phyloP scores from a whole-genome alignment of 2,329 filamentous ascomycete species.

The Coniochaeta sp. region DNA sequence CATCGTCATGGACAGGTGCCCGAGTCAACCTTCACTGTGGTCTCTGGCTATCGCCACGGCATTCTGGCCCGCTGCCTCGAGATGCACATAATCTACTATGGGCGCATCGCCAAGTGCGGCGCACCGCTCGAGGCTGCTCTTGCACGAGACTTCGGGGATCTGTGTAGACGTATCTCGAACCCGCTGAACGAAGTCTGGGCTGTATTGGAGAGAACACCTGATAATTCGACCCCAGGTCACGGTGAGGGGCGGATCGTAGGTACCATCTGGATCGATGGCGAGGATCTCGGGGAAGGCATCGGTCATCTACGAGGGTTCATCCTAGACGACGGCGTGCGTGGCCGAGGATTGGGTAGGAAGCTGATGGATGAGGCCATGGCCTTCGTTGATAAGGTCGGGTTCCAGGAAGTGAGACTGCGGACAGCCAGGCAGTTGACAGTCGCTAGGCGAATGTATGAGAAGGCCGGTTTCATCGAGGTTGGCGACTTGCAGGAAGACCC shows the following conservation, averaged over 20 bases:
- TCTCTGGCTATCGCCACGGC: constrained; percentile 19
- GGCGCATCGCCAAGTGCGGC: constrained; percentile 12
- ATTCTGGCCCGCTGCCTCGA: constrained; percentile 18
- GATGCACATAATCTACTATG: constrained; percentile 20
- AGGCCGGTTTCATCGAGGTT: constrained; percentile 14
- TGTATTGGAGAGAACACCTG: constrained; percentile 10
- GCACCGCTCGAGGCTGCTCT: constrained; percentile 16
- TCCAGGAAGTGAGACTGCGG: constrained; percentile 14
- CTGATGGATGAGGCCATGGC: constrained; percentile 16
- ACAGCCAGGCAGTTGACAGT: constrained; percentile 14
- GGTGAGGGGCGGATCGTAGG: constrained; percentile 15
- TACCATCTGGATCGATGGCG: constrained; percentile 19
- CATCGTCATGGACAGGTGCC: background rate
- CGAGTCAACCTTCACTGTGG: constrained; percentile 5
- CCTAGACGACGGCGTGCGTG: constrained; percentile 15
- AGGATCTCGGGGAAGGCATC: constrained; percentile 9
- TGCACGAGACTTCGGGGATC: constrained; percentile 8
- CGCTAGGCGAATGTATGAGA: constrained; percentile 18
- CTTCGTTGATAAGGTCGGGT: constrained; percentile 15
- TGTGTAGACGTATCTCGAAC: constrained; percentile 13
- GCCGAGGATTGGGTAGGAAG: constrained; percentile 16
- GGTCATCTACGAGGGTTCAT: constrained; percentile 20
- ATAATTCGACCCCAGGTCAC: background rate
- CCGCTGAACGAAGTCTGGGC: constrained; percentile 18
- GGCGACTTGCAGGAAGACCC: constrained; percentile 7